Evolutionary conservation across 495 filamentous ascomycete species (phyloP).

Genomic region (Thozetella sp.): DNA sequence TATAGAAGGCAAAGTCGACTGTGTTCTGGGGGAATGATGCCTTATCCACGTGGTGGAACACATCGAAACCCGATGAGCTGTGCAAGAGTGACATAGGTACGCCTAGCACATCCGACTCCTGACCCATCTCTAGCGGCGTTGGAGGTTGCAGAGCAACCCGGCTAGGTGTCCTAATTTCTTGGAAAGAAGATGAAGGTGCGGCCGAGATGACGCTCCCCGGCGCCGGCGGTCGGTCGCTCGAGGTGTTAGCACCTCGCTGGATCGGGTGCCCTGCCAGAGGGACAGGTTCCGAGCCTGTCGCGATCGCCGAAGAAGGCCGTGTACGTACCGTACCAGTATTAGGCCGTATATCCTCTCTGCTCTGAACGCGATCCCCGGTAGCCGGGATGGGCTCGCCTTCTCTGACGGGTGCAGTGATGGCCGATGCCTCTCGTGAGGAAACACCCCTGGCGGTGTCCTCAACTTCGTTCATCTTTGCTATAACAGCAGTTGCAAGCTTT

Average conservation of each 20-base stretch:
- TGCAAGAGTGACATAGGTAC: not conserved
- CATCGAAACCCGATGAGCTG: not conserved
- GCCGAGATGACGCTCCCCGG: too few relatives aligned
- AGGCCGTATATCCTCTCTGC: too few relatives aligned
- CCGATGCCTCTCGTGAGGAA: not conserved
- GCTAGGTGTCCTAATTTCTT: too few relatives aligned
- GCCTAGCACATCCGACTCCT: not conserved
- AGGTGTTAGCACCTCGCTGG: too few relatives aligned
- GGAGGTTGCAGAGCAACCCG: not conserved
- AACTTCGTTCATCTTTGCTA: not conserved
- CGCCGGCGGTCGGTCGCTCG: too few relatives aligned
- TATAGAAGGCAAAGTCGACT: constrained; percentile 3
- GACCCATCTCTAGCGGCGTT: not conserved
- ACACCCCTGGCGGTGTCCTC: not conserved
- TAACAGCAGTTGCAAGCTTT: not conserved
- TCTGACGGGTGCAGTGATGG: not conserved
- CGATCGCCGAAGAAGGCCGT: too few relatives aligned
- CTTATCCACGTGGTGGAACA: constrained; percentile 1
- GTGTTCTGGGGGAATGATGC: not conserved
- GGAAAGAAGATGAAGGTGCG: too few relatives aligned
- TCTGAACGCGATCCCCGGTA: too few relatives aligned
- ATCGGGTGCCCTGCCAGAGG: too few relatives aligned
- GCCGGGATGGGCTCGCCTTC: too few relatives aligned
- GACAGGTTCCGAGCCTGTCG: too few relatives aligned
- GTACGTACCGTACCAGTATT: too few relatives aligned